These are phyloP conservation scores for Sugiyamaella pinicola DNA, from an alignment of 1,139 yeast genomes.

Conservation along the genomic window DNA sequence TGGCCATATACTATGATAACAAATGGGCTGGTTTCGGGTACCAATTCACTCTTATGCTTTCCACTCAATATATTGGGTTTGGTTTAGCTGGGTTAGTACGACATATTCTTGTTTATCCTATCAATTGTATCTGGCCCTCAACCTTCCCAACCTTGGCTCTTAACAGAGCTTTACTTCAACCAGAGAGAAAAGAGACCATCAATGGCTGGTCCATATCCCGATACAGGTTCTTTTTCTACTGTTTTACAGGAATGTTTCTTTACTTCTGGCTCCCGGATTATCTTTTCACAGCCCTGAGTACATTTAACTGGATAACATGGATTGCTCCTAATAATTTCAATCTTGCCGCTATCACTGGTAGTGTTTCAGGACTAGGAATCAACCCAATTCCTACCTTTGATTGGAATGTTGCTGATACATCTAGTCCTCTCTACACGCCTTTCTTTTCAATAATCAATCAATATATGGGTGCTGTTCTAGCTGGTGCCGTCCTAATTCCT, in stretches of 20 bases:
- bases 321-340: conserved; percentile 56
- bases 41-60: conserved; percentile 52
- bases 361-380: conserved; percentile 51
- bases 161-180: conserved; percentile 44
- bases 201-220: conserved; percentile 49
- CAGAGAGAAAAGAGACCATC: conserved; percentile 47
- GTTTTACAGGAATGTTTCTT: conserved; percentile 44
- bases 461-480: conserved; percentile 46
- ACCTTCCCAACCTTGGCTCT: conserved; percentile 39
- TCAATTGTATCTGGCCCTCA: conserved; percentile 45
- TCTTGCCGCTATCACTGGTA: conserved; percentile 57
- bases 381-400: conserved; percentile 56
- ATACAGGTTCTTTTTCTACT: conserved; percentile 48
- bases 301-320: conserved; percentile 66
- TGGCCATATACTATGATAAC: conserved; percentile 33
- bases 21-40: conserved; percentile 44
- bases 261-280: conserved; percentile 61
- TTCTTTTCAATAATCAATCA: conserved; percentile 45
- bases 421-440: conserved; percentile 51
- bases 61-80: conserved; percentile 57
- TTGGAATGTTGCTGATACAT: conserved; percentile 46
- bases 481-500: conserved; percentile 34
- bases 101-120: conserved; percentile 43
- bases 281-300: conserved; percentile 51
- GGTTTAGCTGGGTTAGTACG: conserved; percentile 52